Evolutionary conservation across 2,329 filamentous ascomycete genomes (phyloP), one percentile per base, ranked within the genome.

Genomic region (Penicillium corylophilum): DNA sequence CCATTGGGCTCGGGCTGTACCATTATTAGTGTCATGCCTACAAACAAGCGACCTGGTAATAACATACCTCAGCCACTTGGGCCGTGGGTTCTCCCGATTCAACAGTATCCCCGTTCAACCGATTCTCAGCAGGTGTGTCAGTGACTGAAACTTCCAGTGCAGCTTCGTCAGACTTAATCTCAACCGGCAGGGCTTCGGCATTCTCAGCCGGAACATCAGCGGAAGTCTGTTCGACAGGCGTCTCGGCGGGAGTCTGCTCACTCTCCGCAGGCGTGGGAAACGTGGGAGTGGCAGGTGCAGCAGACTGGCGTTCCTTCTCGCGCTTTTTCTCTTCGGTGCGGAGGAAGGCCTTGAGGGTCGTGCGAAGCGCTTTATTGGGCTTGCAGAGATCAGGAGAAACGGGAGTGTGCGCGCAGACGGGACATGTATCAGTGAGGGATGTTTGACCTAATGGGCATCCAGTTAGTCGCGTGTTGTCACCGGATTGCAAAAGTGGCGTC

Each of bases 301-400:
- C 58, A 1, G 68, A 63, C 29, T 67, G 63, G 46, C 82, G 79
- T 39, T 78, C 79, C 45, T 84, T 82, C 63, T 92, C 88, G 56
- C 88, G 83, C 73, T 95, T 95, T 79, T 95, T 95, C 71, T 95
- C 89, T 61, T 91, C 89, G 0, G 88, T 95, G 64, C 92, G 89
- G 44, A 99, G 75, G 67, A 95, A 99, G 12, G 94, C 89, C 62
- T 89, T 88, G 60, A 97, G 87, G 1, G 94, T 99, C 23, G 89
- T 94, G 60, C 94, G 87, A n/a, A 97, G 78, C 24, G 88, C 85
- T 70, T 96, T 96, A 71, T 95, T 90, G 1, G 90, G 85, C 56
- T 88, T 91, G 78, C 92, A 96, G 60, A 94, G 87, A 54, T 90
- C 89, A 42, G 87, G 83, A 24, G 90, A 90, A 53, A 99, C 82